Conservation (phyloP, 2,329 filamentous ascomycete species). For the Periglandula ipomoeae region DNA sequence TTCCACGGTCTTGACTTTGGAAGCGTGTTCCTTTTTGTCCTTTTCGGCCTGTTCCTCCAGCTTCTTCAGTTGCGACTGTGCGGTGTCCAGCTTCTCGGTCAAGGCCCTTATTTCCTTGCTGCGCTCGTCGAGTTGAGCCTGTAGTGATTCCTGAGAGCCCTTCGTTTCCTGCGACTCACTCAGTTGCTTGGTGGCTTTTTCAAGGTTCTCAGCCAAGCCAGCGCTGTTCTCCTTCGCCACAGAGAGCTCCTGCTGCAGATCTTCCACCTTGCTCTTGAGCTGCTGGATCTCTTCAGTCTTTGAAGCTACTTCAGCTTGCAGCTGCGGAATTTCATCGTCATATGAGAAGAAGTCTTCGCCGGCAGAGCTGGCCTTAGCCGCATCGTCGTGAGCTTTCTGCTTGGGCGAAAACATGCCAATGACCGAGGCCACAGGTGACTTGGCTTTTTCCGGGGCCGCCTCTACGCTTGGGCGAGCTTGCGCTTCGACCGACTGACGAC, state of each 20-base stretch:
- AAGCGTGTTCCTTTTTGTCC: slow-evolving; percentile 21
- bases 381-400: slow-evolving; percentile 26
- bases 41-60: slow-evolving; percentile 28
- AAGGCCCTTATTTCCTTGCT: slow-evolving; percentile 39
- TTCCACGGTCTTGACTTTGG: slow-evolving; percentile 27
- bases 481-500: slow-evolving; percentile 19
- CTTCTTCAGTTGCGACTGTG: slow-evolving; percentile 34
- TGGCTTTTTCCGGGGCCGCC: slow-evolving; percentile 22
- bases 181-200: slow-evolving; percentile 57
- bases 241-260: slow-evolving; percentile 60
- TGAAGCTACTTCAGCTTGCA: slow-evolving; percentile 66
- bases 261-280: slow-evolving; percentile 59
- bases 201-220: slow-evolving; percentile 57
- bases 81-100: slow-evolving; percentile 37
- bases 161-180: slow-evolving; percentile 34
- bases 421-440: slow-evolving; percentile 39
- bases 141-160: slow-evolving; percentile 34
- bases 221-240: slow-evolving; percentile 62
- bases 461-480: slow-evolving; percentile 7
- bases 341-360: slow-evolving; percentile 84
- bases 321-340: slow-evolving; percentile 73
- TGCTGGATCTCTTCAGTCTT: slow-evolving; percentile 62
- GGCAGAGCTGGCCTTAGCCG: slow-evolving; percentile 18
- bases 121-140: slow-evolving; percentile 39
- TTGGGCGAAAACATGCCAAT: slow-evolving; percentile 41